A percentile compares a stretch with the other conserved stretches of the same genome.
Evolutionary conservation across 306 rosid genomes (phyloP).

Genomic region (Pterocarpus macrocarpus): DNA sequence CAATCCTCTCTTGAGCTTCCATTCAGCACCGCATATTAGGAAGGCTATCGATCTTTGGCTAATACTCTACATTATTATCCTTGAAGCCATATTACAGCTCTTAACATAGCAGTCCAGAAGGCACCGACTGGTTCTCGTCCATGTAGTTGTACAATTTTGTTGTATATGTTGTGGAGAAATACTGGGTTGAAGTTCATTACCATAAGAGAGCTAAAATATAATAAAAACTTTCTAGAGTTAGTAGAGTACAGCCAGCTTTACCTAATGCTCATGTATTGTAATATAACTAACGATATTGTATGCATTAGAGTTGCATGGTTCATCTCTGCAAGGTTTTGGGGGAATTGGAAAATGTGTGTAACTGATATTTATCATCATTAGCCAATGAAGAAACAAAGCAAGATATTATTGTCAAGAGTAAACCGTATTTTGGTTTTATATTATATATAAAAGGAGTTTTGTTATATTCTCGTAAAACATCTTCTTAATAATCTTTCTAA

Average conservation of each 20-base stretch:
- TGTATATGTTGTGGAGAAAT: slow-evolving; percentile 29
- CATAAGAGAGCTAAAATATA: slow-evolving; percentile 28
- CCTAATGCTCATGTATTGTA: slow-evolving; percentile 20
- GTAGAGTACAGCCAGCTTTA: slow-evolving; percentile 16
- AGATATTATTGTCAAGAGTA: slow-evolving; percentile 11
- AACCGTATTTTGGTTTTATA: not conserved
- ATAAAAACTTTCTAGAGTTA: slow-evolving; percentile 13
- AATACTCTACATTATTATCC: slow-evolving; percentile 5
- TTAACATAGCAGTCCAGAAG: slow-evolving; percentile 35
- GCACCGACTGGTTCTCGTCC: slow-evolving; percentile 15
- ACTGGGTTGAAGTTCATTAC: slow-evolving; percentile 10
- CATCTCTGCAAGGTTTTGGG: slow-evolving; percentile 27
- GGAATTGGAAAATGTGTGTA: slow-evolving; percentile 18
- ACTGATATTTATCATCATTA: slow-evolving; percentile 6
- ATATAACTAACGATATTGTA: slow-evolving; percentile 24
- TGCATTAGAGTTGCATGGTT: slow-evolving; percentile 34
- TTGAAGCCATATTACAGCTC: slow-evolving; percentile 40
- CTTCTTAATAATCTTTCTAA: too few species aligned
- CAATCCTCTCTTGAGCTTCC: slow-evolving; percentile 31
- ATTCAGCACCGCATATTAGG: slow-evolving; percentile 10
- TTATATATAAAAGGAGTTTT: too few species aligned
- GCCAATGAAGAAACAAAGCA: slow-evolving; percentile 20
- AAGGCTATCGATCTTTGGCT: slow-evolving; percentile 29
- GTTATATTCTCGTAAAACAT: too few species aligned
- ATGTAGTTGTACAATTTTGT: slow-evolving; percentile 45